These are phyloP conservation scores for Clonostachys rosea DNA, from an alignment of 2,329 filamentous ascomycete species.

Conservation along the genomic window DNA sequence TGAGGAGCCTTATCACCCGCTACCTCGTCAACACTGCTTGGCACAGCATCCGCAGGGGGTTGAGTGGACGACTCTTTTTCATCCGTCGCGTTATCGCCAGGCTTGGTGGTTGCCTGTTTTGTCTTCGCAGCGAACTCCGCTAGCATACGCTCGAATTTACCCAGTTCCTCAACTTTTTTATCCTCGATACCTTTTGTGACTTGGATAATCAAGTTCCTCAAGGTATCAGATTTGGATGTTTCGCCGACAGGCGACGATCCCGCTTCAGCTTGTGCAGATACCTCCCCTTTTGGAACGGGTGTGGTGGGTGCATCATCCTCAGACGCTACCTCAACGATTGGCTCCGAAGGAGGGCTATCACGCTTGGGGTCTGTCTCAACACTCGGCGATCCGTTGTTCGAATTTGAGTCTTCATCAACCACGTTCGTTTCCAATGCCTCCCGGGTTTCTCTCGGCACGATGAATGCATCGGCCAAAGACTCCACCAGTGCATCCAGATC, in stretches of 20 bases:
- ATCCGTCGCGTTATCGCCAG: background rate
- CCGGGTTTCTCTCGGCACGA: slow-evolving; percentile 9
- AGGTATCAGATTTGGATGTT: slow-evolving; percentile 11
- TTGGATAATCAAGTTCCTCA: slow-evolving; percentile 47
- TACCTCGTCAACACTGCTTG: background rate
- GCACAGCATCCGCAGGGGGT: background rate
- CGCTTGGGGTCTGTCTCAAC: no score
- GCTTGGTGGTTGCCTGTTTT: background rate
- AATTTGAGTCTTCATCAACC: background rate
- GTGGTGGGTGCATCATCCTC: background rate
- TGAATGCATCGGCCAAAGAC: background rate
- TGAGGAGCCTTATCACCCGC: background rate
- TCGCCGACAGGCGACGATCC: slow-evolving; percentile 1
- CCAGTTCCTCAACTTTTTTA: slow-evolving; percentile 27
- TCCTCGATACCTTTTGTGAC: slow-evolving; percentile 42
- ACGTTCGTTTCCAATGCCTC: slow-evolving; percentile 5
- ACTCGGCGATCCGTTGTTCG: no score
- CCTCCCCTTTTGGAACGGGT: background rate
- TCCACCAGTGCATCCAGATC: slow-evolving; percentile 44
- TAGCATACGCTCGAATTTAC: slow-evolving; percentile 46
- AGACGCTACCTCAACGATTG: no score
- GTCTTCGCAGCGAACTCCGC: slow-evolving; percentile 36
- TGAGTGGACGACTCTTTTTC: background rate
- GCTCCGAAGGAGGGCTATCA: no score
- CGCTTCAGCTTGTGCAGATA: slow-evolving; percentile 1